Conservation (phyloP, 2,329 filamentous ascomycete species). For the Helotiales sp. region DNA sequence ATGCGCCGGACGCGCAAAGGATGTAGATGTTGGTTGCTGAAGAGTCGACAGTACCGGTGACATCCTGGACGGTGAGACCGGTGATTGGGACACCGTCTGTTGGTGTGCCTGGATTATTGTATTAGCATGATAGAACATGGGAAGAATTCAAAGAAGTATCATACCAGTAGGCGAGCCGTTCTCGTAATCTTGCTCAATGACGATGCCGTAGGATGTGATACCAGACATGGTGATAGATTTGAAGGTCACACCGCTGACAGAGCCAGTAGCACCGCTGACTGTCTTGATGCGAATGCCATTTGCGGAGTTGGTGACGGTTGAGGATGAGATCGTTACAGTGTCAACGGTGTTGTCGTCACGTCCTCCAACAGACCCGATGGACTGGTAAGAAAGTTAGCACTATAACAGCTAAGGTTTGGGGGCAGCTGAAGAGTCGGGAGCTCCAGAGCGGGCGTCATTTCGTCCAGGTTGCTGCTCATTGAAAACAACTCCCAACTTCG, state of each 20-base stretch:
- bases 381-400: constrained; percentile 35
- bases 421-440: neutral
- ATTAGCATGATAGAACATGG: constrained; percentile 34
- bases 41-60: constrained; percentile 42
- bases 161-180: constrained; percentile 16
- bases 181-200: constrained; percentile 57
- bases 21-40: constrained; percentile 49
- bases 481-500: too few relatives aligned
- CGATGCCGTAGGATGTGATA: constrained; percentile 46
- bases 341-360: constrained; percentile 54
- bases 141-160: neutral
- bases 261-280: constrained; percentile 36
- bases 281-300: constrained; percentile 48
- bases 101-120: constrained; percentile 39
- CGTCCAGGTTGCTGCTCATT: too few relatives aligned
- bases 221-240: constrained; percentile 49
- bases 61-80: constrained; percentile 44
- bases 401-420: neutral
- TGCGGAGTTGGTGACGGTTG: constrained; percentile 48
- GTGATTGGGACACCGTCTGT: constrained; percentile 53
- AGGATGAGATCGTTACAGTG: constrained; percentile 50
- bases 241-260: constrained; percentile 53
- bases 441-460: too few relatives aligned
- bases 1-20: constrained; percentile 51
- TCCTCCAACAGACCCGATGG: constrained; percentile 53